A percentile compares a stretch with the other conserved stretches of the same genome.
Evolutionary conservation across 2,329 filamentous ascomycete species (phyloP).

Genomic region (Didymella arachidicola): DNA sequence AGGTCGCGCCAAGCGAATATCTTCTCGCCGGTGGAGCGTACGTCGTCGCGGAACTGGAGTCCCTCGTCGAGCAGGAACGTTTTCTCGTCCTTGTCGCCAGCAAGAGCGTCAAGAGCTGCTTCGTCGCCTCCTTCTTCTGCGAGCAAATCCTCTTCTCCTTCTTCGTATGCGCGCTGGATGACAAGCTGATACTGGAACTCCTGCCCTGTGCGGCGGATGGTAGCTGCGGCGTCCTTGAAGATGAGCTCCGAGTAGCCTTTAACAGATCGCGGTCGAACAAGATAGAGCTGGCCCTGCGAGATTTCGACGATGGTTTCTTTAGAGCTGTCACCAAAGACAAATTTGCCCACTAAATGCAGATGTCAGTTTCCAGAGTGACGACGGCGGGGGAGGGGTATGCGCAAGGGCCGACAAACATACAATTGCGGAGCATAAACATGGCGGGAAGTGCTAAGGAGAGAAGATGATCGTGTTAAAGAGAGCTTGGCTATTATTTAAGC

Average conservation of each 20-base stretch:
- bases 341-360: slow-evolving; percentile 75
- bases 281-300: slow-evolving; percentile 93
- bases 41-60: slow-evolving; percentile 84
- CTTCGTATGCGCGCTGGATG: slow-evolving; percentile 94
- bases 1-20: slow-evolving; percentile 94
- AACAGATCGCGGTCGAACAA: slow-evolving; percentile 91
- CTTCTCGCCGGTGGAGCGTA: slow-evolving; percentile 79
- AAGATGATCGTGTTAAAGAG: slow-evolving; percentile 31
- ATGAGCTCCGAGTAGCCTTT: slow-evolving; percentile 99
- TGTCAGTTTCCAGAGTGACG: slow-evolving; percentile 32
- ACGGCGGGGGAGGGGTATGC: slow-evolving; percentile 39
- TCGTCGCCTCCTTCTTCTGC: slow-evolving; percentile 90
- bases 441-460: slow-evolving; percentile 27
- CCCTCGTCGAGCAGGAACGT: slow-evolving; percentile 94
- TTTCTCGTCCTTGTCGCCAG: slow-evolving; percentile 91
- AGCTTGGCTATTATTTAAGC: slow-evolving; percentile 23
- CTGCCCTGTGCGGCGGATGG: slow-evolving; percentile 89
- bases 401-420: slow-evolving; percentile 40
- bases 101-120: slow-evolving; percentile 75
- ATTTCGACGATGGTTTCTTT: slow-evolving; percentile 96
- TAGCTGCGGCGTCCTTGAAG: slow-evolving; percentile 94
- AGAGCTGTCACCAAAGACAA: slow-evolving; percentile 86
- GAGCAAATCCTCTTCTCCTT: slow-evolving; percentile 91
- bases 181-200: slow-evolving; percentile 98
- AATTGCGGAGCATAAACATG: slow-evolving; percentile 54